These are phyloP conservation scores for Rhazya stricta DNA, from an alignment of 257 asterid species.

Conservation along the genomic window DNA sequence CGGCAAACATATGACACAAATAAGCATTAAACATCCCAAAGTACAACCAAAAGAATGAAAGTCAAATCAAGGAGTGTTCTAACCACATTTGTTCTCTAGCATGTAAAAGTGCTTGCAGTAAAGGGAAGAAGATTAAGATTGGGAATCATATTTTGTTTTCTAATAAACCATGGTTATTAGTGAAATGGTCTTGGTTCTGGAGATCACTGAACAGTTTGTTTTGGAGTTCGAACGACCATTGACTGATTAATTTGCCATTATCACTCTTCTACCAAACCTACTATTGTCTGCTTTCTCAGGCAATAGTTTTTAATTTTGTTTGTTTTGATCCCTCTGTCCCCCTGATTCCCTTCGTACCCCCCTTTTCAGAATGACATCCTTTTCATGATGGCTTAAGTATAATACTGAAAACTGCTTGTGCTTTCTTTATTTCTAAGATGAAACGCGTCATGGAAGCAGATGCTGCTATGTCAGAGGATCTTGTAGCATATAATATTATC, in stretches of 20 bases:
- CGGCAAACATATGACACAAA: not conserved
- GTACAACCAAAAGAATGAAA: not conserved
- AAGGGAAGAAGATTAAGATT: not conserved
- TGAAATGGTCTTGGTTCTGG: not conserved
- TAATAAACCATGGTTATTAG: not conserved
- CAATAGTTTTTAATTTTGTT: not conserved
- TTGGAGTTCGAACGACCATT: not conserved
- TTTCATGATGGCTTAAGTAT: not conserved
- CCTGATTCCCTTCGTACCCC: not conserved
- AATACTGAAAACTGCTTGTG: conserved; percentile 10
- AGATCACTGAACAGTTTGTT: not conserved
- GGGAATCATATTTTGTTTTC: not conserved
- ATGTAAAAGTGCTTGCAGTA: not conserved
- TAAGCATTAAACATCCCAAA: not conserved
- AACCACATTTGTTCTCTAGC: not conserved
- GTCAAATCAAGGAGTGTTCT: not conserved
- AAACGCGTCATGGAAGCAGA: conserved; percentile 90
- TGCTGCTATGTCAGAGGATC: conserved; percentile 98
- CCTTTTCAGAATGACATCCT: not conserved
- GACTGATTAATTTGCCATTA: not conserved
- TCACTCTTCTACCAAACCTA: not conserved
- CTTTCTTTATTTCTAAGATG: conserved; percentile 48
- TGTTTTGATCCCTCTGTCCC: not conserved
- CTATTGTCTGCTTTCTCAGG: not conserved
- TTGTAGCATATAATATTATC: conserved; percentile 78